Base-by-base conservation (phyloP, 495 filamentous ascomycete species). In the Alectoria sarmentosa region DNA sequence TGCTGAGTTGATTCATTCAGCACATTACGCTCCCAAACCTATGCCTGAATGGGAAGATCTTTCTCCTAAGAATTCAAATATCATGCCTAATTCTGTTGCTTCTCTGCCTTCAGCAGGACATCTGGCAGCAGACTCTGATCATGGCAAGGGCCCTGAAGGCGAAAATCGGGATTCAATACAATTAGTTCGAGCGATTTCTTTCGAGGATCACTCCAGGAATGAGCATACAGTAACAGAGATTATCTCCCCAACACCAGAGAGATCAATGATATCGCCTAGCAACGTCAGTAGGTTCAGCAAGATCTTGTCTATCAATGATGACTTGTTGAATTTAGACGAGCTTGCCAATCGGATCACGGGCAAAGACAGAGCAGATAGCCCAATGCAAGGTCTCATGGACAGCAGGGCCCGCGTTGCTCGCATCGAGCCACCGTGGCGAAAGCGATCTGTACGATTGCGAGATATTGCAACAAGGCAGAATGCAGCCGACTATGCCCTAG, bases 251-350 rank as follows among this genome's bases (percentile, higher is more conserved):
- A 68, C 65, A 6, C 71, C 71, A 17, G 70, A 72, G 57, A 55
- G 71, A 55, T 68, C 70, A 15, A 61, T 72, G 21, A 64, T 55
- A 39, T 70, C 71, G 36, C 67, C 60, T 17, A 65, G 36, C 32
- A 66, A n/a, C 56, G 62, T 61, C 15, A 57, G 65, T 49, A 64
- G 69, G 26, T 73, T 72, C 58, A 72, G 71, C 61, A 65, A 63
- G n/a, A 72, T 73, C 30, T 52, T 73, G 14, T 63, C 58, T 30
- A 58, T 73, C 32, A 64, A 72, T 17, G 71, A 73, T 15, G 62
- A 57, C 56, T 9, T 60, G 19, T 59, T 46, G 28, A 44, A 60
- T 4, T 14, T 59, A 34, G 34, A 41, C 15, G 19, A 28, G 23
- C 14, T 52, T 49, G 63, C 48, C 0, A 59, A 39, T 41, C 42